Base-by-base conservation (phyloP, 148 eudicot genomes). In the Suaeda aralocaspica region DNA sequence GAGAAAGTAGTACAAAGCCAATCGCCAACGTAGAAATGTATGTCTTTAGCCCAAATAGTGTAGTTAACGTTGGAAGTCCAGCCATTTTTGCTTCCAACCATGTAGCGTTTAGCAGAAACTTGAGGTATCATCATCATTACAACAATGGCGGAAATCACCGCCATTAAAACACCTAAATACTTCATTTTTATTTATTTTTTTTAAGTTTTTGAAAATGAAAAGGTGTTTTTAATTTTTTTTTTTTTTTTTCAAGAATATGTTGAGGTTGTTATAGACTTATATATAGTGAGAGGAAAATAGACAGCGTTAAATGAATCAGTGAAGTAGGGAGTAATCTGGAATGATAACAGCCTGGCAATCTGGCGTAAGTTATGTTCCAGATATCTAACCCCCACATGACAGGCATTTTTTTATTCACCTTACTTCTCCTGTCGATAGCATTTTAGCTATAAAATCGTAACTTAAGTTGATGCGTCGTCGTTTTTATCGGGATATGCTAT, bases 61-160 rank as follows among this genome's bases (percentile, higher is more conserved):
- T 83, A 89, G 77, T 89, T 89, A 36, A 84, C 86, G 57, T 77
- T 82, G 11, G 78, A 14, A 58, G 70, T 59, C 97, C 97, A 92
- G 0, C 91, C 96, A 72, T 18, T 56, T 9, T 34, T 79, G 12
- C 61, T 78, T 1, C 97, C 97, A 3, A 92, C 91, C 3, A 77
- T 79, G 82, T 73, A 82, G 1, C 96, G 79, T 3, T 55, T 70
- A 0, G 86, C 82, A 13, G 77, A 78, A 2, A 72, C 96, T 57
- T 83, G 85, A 9, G 88, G 82, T 13, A 81, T 19, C 77, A 80
- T 67, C n/a, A 77, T 39, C 69, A 77, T n/a, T n/a, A n/a, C n/a
- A 53, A 82, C 11, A 21, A 81, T 12, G 49, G 78, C 69, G 48
- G 67, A 79, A 6, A 68, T 34, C 22, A 87, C 36, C 69, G 51